These are phyloP conservation scores for Nothophaeocryptopus gaeumannii DNA, from an alignment of 2,329 filamentous ascomycete species.

Conservation along the genomic window DNA sequence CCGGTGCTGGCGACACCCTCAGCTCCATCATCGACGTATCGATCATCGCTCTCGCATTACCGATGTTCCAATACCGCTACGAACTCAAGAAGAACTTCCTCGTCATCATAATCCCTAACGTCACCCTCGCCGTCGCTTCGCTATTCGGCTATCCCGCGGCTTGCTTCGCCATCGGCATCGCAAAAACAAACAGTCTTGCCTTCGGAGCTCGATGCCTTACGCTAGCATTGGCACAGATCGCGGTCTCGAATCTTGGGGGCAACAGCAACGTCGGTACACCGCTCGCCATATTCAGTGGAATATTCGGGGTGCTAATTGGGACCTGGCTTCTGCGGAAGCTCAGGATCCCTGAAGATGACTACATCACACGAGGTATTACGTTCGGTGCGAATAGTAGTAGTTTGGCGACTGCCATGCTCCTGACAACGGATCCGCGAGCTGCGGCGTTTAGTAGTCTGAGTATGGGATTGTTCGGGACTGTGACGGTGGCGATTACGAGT, in stretches of 20 bases:
- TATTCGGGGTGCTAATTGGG: slow-evolving; percentile 58
- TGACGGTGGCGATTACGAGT: slow-evolving; percentile 58
- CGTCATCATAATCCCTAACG: slow-evolving; percentile 54
- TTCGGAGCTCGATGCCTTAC: slow-evolving; percentile 59
- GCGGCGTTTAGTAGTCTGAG: slow-evolving; percentile 59
- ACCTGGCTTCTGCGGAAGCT: slow-evolving; percentile 48
- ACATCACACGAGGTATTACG: slow-evolving; percentile 61
- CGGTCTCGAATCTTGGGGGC: slow-evolving; percentile 56
- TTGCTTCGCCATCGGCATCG: slow-evolving; percentile 56
- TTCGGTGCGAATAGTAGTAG: slow-evolving; percentile 61
- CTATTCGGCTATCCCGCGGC: slow-evolving; percentile 58
- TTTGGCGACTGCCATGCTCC: slow-evolving; percentile 57
- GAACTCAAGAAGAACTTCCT: slow-evolving; percentile 51
- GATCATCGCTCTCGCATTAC: slow-evolving; percentile 59
- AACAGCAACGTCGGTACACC: slow-evolving; percentile 57
- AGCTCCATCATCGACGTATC: slow-evolving; percentile 55
- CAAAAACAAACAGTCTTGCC: slow-evolving; percentile 51
- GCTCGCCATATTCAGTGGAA: slow-evolving; percentile 59
- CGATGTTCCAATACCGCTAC: slow-evolving; percentile 60
- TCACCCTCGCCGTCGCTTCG: slow-evolving; percentile 52
- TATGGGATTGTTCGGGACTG: slow-evolving; percentile 61
- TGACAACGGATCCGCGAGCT: slow-evolving; percentile 57
- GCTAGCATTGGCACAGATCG: slow-evolving; percentile 58
- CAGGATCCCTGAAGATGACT: slow-evolving; percentile 60
- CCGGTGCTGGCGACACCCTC: slow-evolving; percentile 58